Percentiles rank a stretch among this genome's conserved stretches.
These are phyloP conservation scores for Kodamaea ohmeri DNA, from an alignment of 1,139 yeast species.

Conservation along the genomic window DNA sequence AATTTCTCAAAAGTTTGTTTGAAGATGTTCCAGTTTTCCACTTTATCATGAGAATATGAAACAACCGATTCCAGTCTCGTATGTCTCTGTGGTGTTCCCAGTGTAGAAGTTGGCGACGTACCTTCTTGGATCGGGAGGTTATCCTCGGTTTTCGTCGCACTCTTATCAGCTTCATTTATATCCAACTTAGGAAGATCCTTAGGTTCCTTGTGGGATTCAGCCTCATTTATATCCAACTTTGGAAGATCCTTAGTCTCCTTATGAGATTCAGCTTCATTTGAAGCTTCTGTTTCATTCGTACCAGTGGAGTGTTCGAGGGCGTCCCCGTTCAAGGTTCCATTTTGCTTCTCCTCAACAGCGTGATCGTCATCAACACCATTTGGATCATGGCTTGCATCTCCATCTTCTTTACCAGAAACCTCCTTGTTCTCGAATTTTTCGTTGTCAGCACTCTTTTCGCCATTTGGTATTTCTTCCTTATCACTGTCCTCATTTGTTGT, in stretches of 20 bases:
- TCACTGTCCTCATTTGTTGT: neutral
- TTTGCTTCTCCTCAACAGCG: neutral
- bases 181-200: neutral
- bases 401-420: neutral
- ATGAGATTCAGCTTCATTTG: neutral
- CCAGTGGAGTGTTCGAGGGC: neutral
- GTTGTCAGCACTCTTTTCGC: neutral
- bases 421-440: neutral
- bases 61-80: neutral
- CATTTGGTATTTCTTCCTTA: neutral
- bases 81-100: neutral
- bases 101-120: neutral
- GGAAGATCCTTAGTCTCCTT: neutral
- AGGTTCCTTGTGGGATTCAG: neutral
- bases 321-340: neutral
- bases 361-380: neutral
- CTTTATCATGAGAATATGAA: neutral
- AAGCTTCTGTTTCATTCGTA: neutral
- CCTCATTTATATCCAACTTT: neutral
- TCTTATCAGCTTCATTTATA: neutral
- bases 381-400: neutral
- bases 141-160: too few species aligned
- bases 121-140: too few species aligned
- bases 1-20: conserved; percentile 39
- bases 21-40: conserved; percentile 23